Conservation (phyloP, 495 filamentous ascomycete genomes). For the Thozetella sp. region DNA sequence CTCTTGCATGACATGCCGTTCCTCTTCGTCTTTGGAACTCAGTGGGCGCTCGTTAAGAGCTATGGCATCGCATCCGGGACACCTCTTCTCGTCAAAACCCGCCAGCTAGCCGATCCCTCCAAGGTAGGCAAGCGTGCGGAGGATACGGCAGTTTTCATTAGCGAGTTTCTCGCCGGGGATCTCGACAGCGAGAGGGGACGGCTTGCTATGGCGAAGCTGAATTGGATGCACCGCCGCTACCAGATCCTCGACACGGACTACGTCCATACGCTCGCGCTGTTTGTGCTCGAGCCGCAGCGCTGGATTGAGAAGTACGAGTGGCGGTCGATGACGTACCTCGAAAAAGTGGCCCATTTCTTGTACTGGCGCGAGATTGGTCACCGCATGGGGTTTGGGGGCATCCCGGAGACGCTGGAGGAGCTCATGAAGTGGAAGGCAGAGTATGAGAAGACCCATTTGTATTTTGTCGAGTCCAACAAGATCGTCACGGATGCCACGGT, state of each 20-base stretch:
- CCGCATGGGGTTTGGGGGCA: slow-evolving; percentile 30
- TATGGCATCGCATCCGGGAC: slow-evolving; percentile 68
- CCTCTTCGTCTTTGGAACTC: slow-evolving; percentile 24
- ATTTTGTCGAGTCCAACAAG: slow-evolving; percentile 53
- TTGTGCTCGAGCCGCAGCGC: slow-evolving; percentile 38
- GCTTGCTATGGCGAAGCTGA: slow-evolving; percentile 57
- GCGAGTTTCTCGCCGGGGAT: slow-evolving; percentile 52
- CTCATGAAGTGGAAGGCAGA: slow-evolving; percentile 48
- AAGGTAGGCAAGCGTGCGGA: slow-evolving; percentile 59
- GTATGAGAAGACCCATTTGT: slow-evolving; percentile 57
- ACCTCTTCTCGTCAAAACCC: slow-evolving; percentile 53
- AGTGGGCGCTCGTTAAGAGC: slow-evolving; percentile 45
- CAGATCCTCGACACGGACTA: slow-evolving; percentile 39
- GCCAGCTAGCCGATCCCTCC: slow-evolving; percentile 50
- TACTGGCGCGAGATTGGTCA: slow-evolving; percentile 44
- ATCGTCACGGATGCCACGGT: slow-evolving; percentile 57
- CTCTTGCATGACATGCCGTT: slow-evolving; percentile 22
- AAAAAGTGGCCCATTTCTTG: slow-evolving; percentile 35
- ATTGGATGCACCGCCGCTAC: slow-evolving; percentile 61
- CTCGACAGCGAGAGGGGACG: slow-evolving; percentile 45
- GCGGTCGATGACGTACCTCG: slow-evolving; percentile 34
- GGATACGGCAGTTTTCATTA: slow-evolving; percentile 60
- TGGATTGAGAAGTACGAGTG: slow-evolving; percentile 43
- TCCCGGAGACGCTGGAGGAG: slow-evolving; percentile 46
- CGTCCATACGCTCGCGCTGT: slow-evolving; percentile 43